phyloP scores from a whole-genome alignment of 2,329 filamentous ascomycete species.

The Amauroascus niger region DNA sequence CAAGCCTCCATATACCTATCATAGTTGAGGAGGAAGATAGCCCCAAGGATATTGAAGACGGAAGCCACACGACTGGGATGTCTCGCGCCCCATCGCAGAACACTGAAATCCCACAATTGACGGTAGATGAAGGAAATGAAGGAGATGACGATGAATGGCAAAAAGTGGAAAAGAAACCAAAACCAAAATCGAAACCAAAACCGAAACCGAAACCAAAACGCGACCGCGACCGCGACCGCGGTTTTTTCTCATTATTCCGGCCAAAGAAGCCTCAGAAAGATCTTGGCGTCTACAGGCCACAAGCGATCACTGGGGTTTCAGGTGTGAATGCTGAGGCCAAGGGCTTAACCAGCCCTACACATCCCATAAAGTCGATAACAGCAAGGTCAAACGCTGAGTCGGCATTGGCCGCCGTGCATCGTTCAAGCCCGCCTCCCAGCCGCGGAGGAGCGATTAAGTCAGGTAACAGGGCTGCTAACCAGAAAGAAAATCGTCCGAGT shows the following conservation, averaged over 20 bases:
- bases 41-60: conserved; percentile 13
- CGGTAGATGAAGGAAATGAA: conserved; percentile 16
- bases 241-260: not conserved
- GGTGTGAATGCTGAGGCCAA: conserved; percentile 26
- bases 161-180: conserved; percentile 9
- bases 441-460: conserved; percentile 15
- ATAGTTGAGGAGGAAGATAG: conserved; percentile 13
- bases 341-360: conserved; percentile 20
- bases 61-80: conserved; percentile 13
- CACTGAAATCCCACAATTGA: conserved; percentile 22
- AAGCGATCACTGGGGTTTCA: conserved; percentile 22
- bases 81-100: conserved; percentile 17
- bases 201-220: too few species aligned
- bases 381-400: conserved; percentile 31
- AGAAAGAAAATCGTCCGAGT: conserved; percentile 26
- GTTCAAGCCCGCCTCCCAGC: conserved; percentile 27
- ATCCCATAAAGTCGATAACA: conserved; percentile 19
- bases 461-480: conserved; percentile 5
- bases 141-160: conserved; percentile 19
- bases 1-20: conserved; percentile 7
- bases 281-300: conserved; percentile 22
- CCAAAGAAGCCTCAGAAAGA: conserved; percentile 16
- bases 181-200: too few species aligned
- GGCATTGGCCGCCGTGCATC: conserved; percentile 32
- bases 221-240: too few species aligned